A percentile compares a stretch with the other conserved stretches of the same genome.
Conservation (phyloP, 2,329 filamentous ascomycete species). For the Xylaria sp. region DNA sequence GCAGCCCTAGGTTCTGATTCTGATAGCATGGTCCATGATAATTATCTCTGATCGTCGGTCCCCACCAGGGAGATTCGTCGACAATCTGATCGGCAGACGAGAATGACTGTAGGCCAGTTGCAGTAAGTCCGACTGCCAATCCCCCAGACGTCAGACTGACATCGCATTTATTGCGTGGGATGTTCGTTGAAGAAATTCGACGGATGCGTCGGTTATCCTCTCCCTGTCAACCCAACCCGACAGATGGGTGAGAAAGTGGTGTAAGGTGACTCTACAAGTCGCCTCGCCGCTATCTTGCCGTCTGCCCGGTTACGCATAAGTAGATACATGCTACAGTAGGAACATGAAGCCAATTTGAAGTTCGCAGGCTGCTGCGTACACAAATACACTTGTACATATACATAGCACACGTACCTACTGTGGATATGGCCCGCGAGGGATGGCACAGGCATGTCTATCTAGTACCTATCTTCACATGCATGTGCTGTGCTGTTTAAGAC, state of each 20-base stretch:
- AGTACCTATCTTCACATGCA: no score
- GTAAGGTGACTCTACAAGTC: background rate
- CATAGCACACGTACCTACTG: no score
- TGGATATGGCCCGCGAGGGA: no score
- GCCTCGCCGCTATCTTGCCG: background rate
- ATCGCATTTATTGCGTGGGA: constrained; percentile 18
- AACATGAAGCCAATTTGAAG: no score
- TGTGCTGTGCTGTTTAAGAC: no score
- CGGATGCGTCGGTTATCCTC: constrained; percentile 3
- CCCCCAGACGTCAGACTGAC: constrained; percentile 8
- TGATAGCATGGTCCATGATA: background rate
- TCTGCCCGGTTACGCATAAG: background rate
- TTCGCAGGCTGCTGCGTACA: no score
- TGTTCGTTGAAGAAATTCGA: constrained; percentile 4
- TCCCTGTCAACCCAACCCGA: background rate
- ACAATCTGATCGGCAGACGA: constrained; percentile 20
- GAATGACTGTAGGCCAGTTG: constrained; percentile 6
- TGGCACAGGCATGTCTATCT: no score
- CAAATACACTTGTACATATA: no score
- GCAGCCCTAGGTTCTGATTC: background rate
- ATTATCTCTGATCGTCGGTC: constrained; percentile 15
- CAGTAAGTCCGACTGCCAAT: constrained; percentile 14
- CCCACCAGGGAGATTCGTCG: constrained; percentile 14
- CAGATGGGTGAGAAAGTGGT: constrained; percentile 2
- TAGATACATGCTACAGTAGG: background rate